Percentiles rank a stretch among this genome's conserved stretches.
These are phyloP conservation scores for Mrakia blollopis DNA, from an alignment of 768 basidiomycete species.

Conservation along the genomic window DNA sequence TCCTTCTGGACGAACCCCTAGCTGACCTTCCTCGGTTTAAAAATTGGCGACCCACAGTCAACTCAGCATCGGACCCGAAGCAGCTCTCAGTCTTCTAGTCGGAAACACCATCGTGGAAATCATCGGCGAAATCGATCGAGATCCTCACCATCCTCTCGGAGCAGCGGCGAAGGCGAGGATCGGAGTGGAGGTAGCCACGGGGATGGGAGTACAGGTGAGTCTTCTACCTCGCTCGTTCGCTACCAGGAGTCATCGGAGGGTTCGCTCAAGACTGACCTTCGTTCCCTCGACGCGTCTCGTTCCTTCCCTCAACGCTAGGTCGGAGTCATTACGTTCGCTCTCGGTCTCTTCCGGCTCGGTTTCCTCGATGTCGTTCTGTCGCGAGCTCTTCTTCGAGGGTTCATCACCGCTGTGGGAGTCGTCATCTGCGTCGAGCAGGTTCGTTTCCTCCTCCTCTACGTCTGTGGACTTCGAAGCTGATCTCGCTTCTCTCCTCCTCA, in stretches of 20 bases:
- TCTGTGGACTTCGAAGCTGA: background rate
- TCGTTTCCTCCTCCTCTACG: conserved; percentile 38
- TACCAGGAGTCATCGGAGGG: too few relatives aligned
- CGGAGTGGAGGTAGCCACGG: conserved; percentile 66
- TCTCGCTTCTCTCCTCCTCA: conserved; percentile 40
- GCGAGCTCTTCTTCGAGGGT: conserved; percentile 69
- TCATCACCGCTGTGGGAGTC: conserved; percentile 49
- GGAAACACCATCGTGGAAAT: conserved; percentile 77
- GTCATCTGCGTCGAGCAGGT: conserved; percentile 72
- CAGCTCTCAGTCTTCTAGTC: conserved; percentile 75
- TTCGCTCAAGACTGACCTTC: background rate
- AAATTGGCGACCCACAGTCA: conserved; percentile 39
- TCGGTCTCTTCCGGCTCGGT: conserved; percentile 82
- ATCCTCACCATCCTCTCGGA: conserved; percentile 48
- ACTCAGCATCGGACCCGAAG: conserved; percentile 64
- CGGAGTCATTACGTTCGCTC: conserved; percentile 74
- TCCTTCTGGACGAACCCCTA: too few relatives aligned
- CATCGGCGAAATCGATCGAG: conserved; percentile 46
- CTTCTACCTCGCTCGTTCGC: too few relatives aligned
- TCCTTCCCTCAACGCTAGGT: conserved; percentile 49
- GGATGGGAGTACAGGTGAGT: conserved; percentile 74
- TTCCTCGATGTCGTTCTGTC: conserved; percentile 92
- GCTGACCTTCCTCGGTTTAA: too few relatives aligned
- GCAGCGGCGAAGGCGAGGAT: conserved; percentile 50
- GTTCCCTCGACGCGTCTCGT: too few relatives aligned